Base-by-base conservation (phyloP, 2,329 filamentous ascomycete genomes). In the Xylariaceae sp. region DNA sequence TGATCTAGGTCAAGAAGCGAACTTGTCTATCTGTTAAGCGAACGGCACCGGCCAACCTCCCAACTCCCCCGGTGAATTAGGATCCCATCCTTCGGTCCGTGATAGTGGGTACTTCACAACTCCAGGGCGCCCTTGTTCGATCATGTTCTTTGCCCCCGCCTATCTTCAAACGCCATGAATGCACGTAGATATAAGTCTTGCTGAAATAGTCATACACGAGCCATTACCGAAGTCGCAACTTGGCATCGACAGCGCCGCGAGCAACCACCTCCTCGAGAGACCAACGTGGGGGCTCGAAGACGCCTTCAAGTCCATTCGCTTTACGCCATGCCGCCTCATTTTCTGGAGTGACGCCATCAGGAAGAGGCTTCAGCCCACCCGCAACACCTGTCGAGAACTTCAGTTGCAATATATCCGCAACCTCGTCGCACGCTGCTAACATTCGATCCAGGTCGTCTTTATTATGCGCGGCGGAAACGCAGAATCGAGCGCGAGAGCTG, bases 341-440 rank as follows among this genome's bases (percentile, higher is more conserved):
- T 68, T 93, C 85, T 8, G 85, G 80, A 0, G 83, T 81, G 32
- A 91, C 79, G 13, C 85, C 88, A 29, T 89, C 87, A 3, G 87
- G 86, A 2, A 93, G 79, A 7, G 89, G 87, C 43, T 91, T 83
- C 30, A 89, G 84, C 52, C 94, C 94, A 60, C 94, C 94, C 10
- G 94, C 93, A 66, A 97, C 85, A 62, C 94, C 94, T 11, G 90
- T 95, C n/a, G 92, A 96, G 76, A 96, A 97, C 77, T 97, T 97
- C 70, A 99, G 81, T 74, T 97, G 92, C 50, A 99, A 77, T 18
- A 96, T 83, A 61, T 96, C 91, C 52, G 93, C 92, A 51, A 97
- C 86, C 73, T 97, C 90, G 68, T 97, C 91, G 67, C 93, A 97
- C 13, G 94, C 94, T 4, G 85, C 81, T 44, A 99, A 78, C 54